Base-by-base conservation (phyloP, 139 green algal genomes). In the Coelastrella sp. region DNA sequence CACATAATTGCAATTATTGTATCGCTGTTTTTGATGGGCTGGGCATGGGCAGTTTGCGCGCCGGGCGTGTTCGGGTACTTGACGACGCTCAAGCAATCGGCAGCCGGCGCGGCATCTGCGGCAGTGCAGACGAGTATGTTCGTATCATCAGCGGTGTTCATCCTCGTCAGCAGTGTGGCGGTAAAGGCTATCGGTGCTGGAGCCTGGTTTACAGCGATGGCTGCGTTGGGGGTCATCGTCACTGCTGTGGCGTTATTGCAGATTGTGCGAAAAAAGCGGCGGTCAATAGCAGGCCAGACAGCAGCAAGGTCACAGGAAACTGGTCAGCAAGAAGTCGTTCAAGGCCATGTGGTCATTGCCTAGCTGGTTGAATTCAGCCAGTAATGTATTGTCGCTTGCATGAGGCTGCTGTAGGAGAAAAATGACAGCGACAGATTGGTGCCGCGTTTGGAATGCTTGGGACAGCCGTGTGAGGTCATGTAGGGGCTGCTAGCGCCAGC, bases 81-180 rank as follows among this genome's bases (percentile, higher is more conserved):
- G 11, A 86, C 80, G 8, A 73, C 80, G 5, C 20, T 86, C 61
- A 87, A 87, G 64, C 81, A 87, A 64, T 22, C 47, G 8, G 77
- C 32, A 65, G 77, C 77, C 8, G 77, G 58, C 10, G 73, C 58
- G 8, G 85, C 85, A 6, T 54, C 85, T 3, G 73, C 85, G 10
- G 73, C n/a, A 5, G 57, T 90, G 7, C 73, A 84, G 20, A 76
- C 54, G 13, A 56, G 11, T 4, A 90, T 90, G 85, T 90, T 90
- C 13, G 73, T 90, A 16, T 83, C 79, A n/a, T 61, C 85, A 32
- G 85, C 73, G 4, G 73, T 90, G 7, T 54, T 88, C 11, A 88
- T 88, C 17, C 83, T 88, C 13, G 68, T 88, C 22, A 76, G 65
- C 19, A 47, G 65, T 57, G 83, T 61, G n/a, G 83, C 68, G 20